These are phyloP conservation scores for Crithidia fasciculata DNA, from an alignment of 208 protist genomes.

Conservation along the genomic window DNA sequence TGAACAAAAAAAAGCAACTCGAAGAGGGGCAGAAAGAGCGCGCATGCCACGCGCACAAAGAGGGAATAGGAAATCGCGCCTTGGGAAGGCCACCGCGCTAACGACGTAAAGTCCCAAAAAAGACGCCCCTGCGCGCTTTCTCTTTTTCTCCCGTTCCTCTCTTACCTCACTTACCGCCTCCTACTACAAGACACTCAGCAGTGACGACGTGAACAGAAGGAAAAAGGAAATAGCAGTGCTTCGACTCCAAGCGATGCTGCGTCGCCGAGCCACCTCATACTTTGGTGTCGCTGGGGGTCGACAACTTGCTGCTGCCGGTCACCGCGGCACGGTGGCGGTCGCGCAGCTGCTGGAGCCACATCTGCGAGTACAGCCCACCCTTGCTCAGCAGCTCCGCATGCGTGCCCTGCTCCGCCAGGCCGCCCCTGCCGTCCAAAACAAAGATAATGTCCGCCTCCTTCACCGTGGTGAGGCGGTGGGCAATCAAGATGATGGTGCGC, in stretches of 20 bases:
- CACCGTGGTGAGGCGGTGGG: constrained; percentile 93
- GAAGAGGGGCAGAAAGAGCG: too few species aligned
- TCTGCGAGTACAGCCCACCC: constrained; percentile 74
- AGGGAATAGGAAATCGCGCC: background rate
- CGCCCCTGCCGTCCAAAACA: constrained; percentile 90
- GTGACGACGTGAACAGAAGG: background rate
- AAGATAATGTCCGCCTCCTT: constrained; percentile 94
- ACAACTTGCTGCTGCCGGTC: background rate
- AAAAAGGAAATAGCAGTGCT: background rate
- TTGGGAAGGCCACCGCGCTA: too few species aligned
- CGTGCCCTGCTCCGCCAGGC: constrained; percentile 83
- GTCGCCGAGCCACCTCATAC: too few species aligned
- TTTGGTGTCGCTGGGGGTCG: background rate
- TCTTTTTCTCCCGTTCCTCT: too few species aligned
- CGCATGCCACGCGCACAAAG: background rate
- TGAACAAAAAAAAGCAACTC: background rate
- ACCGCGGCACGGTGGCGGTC: constrained; percentile 31
- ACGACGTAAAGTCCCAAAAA: background rate
- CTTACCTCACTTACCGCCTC: too few species aligned
- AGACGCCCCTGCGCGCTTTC: too few species aligned
- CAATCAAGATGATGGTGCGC: constrained; percentile 94
- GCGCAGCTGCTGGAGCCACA: constrained; percentile 88
- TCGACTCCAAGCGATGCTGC: background rate
- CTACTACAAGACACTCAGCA: too few species aligned
- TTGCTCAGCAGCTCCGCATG: constrained; percentile 85